A percentile compares a stretch with the other conserved stretches of the same genome.
phyloP scores from a whole-genome alignment of 257 asterid genomes.

The Ocimum tenuiflorum region DNA sequence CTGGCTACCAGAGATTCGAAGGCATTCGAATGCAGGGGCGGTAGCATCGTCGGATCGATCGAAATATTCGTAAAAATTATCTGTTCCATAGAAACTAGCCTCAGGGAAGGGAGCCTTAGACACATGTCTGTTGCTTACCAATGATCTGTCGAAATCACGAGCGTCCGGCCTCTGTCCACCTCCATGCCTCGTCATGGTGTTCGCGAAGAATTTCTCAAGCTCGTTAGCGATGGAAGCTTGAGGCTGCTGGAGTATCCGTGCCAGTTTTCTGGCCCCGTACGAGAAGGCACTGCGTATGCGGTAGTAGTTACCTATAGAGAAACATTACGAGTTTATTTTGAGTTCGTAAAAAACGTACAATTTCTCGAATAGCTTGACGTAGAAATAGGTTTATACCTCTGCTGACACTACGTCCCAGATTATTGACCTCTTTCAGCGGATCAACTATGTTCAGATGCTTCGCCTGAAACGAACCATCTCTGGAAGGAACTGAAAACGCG shows the following conservation, averaged over 20 bases:
- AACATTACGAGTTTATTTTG: neutral
- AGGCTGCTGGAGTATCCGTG: slow-evolving; percentile 44
- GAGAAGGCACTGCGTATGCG: slow-evolving; percentile 84
- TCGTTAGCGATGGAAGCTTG: slow-evolving; percentile 43
- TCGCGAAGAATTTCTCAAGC: slow-evolving; percentile 55
- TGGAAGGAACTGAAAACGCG: slow-evolving; percentile 57
- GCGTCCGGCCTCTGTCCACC: slow-evolving; percentile 49
- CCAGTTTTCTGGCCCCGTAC: slow-evolving; percentile 73
- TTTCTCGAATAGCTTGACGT: neutral
- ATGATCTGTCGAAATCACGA: slow-evolving; percentile 27
- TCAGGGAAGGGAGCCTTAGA: slow-evolving; percentile 19
- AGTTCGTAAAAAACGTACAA: no score
- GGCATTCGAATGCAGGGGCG: slow-evolving; percentile 20
- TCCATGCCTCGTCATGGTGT: slow-evolving; percentile 66
- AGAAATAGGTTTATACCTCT: slow-evolving; percentile 40
- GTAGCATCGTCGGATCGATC: neutral
- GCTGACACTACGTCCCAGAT: slow-evolving; percentile 83
- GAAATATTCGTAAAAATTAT: neutral
- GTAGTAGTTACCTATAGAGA: slow-evolving; percentile 58
- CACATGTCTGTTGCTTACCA: slow-evolving; percentile 16
- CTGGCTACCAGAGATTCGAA: slow-evolving; percentile 17
- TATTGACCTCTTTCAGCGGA: slow-evolving; percentile 68
- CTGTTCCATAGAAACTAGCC: slow-evolving; percentile 18
- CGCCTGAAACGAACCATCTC: slow-evolving; percentile 36
- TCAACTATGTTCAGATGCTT: slow-evolving; percentile 78